Conservation (phyloP, 495 filamentous ascomycete species). For the Annulohypoxylon maeteangense region DNA sequence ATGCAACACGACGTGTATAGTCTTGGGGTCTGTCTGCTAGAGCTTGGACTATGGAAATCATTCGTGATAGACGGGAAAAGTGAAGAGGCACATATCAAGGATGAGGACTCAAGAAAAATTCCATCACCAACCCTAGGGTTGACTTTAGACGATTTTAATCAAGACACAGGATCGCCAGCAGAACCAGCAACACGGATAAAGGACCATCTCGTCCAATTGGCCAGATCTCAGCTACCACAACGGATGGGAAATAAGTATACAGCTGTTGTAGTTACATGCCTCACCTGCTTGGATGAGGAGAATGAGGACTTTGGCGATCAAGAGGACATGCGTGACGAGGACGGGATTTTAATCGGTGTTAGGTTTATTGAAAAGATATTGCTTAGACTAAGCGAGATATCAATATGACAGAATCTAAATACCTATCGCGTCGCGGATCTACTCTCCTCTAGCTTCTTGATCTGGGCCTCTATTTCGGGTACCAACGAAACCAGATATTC, state of each 20-base stretch:
- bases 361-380: neutral
- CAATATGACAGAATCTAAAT: neutral
- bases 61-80: neutral
- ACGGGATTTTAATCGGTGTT: neutral
- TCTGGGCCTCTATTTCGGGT: neutral
- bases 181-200: neutral
- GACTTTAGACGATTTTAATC: neutral
- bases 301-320: neutral
- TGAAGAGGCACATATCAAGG: neutral
- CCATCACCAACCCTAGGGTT: neutral
- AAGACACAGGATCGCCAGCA: neutral
- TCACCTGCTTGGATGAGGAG: neutral
- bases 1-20: neutral
- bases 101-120: neutral
- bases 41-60: slow-evolving; percentile 65
- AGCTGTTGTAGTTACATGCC: neutral
- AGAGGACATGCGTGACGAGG: neutral
- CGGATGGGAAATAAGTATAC: neutral
- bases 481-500: neutral
- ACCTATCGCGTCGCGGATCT: no score
- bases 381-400: neutral
- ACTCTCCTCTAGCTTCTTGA: neutral
- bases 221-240: neutral
- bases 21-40: slow-evolving; percentile 67
- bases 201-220: neutral